Evolutionary conservation across 2,329 filamentous ascomycete species (phyloP), one percentile per base, ranked within the genome.

Genomic region (Akanthomyces muscarius): DNA sequence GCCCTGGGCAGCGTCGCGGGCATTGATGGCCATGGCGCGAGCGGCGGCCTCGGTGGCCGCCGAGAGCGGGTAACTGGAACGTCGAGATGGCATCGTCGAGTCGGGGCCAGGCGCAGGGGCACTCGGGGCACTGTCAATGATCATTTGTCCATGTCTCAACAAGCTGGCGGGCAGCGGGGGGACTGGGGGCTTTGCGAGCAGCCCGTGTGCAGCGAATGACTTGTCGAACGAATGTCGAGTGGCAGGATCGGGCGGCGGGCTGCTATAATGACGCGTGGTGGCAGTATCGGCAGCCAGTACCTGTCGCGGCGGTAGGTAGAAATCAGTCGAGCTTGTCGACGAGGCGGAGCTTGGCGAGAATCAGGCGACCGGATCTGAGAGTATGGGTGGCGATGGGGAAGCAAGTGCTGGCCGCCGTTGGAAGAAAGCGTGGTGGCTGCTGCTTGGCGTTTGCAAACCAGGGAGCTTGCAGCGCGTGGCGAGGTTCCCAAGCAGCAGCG

Each of bases 111-210:
- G 62, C 60, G 57, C 56, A 60, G 41, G 63, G 63, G 55, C 61
- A 47, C 50, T 38, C 50, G 42, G 62, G 54, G 53, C 61, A 64
- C 38, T 53, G 25, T 64, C 47, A 59, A 55, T 62, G 50, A 18
- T 65, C 63, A 63, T 67, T 65, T 60, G 60, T 54, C 63, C 52
- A 61, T 62, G 28, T 61, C 59, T 61, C 51, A 30, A 48, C 30
- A 50, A 42, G 59, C 41, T 38, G 21, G 13, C 42, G 21, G 42
- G 51, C 59, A 30, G 59, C 42, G 8, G 14, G 7, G 11, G 8
- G 7, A 28, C 11, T 38, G 38, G 48, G 38, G 48, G 21, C 38
- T n/a, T 58, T 10, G 44, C 14, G 55, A 16, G 44, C 28, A 56
- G 55, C 54, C 54, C 42, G 41, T 33, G 33, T 45, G 21, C 13